Percentiles rank a stretch among this genome's conserved stretches.
Conservation (phyloP, 352 stramenopile species). For the Phytophthora palmivora region DNA sequence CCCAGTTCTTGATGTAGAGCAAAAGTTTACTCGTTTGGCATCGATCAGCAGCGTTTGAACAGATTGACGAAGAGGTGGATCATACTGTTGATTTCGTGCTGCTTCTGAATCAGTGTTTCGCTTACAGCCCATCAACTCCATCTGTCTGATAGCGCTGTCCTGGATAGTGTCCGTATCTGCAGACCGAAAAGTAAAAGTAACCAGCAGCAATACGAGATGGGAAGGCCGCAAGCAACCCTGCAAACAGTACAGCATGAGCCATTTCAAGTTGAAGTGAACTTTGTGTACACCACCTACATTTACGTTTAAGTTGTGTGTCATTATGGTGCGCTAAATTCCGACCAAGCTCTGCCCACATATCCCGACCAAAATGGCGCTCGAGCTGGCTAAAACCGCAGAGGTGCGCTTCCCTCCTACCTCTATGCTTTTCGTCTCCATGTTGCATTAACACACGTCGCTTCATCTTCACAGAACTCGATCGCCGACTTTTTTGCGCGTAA, state of each 20-base stretch:
- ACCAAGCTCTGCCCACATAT: conserved; percentile 4
- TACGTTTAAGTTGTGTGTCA: conserved; percentile 11
- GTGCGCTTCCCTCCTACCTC: conserved; percentile 28
- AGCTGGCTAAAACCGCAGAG: conserved; percentile 70
- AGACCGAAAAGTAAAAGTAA: background rate
- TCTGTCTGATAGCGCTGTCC: background rate
- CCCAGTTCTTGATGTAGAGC: no score
- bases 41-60: no score
- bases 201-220: conserved; percentile 6
- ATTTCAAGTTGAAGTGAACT: background rate
- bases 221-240: background rate
- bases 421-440: background rate
- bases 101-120: background rate
- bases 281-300: conserved; percentile 1
- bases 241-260: background rate
- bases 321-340: conserved; percentile 9
- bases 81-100: no score
- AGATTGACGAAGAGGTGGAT: no score
- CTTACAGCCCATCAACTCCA: background rate
- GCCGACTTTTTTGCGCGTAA: conserved; percentile 59
- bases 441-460: conserved; percentile 11
- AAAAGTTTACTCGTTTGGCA: no score
- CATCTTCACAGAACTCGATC: conserved; percentile 54
- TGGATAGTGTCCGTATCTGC: conserved; percentile 9
- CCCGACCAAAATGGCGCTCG: conserved; percentile 54